Base-by-base conservation (phyloP, 2,329 filamentous ascomycete species). In the Fusarium chuoi region DNA sequence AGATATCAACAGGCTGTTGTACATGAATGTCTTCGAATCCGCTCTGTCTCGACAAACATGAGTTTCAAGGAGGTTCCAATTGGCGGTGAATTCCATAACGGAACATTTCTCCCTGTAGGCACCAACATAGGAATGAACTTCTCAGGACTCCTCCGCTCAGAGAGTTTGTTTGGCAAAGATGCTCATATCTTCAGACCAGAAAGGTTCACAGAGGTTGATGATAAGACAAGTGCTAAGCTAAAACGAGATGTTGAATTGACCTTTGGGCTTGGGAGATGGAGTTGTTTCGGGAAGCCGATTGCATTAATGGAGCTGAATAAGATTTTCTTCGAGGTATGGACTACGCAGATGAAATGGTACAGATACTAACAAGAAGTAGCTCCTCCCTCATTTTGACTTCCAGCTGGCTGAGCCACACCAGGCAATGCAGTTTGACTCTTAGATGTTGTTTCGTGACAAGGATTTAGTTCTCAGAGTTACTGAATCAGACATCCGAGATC, bases 261-360 rank as follows among this genome's bases (percentile, higher is more conserved):
- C 4, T 59, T 59, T 51, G 56, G 56, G 11, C 56, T 59, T 39
- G 56, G 56, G 10, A 38, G 56, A 17, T 59, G 56, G 44, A 20
- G 20, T 11, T 59, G 56, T 7, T 13, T 59, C 22, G 56, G 56
- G 2, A 59, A 59, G 22, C 56, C 56, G 9, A 59, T 59, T 3
- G 56, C 44, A 0, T 24, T 59, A 6, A 28, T 59, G 44, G 56
- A 59, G 5, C 20, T 59, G 4, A 59, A 59, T 4, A 59, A 59
- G 56, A 39, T 59, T 3, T 59, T 59, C 26, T 59, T 59, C 5
- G 56, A 59, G 56, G 56, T 59, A 59, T 7, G 24, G 28, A n/a
- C 15, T n/a, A 13, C 3, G 1, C 15, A 0, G 3, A 33, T 24
- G 8, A 0, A 33, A 7, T 33, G 18, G 22, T 1, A 3, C 2